Conservation (phyloP, 352 stramenopile genomes). For the Phytophthora foliorum region DNA sequence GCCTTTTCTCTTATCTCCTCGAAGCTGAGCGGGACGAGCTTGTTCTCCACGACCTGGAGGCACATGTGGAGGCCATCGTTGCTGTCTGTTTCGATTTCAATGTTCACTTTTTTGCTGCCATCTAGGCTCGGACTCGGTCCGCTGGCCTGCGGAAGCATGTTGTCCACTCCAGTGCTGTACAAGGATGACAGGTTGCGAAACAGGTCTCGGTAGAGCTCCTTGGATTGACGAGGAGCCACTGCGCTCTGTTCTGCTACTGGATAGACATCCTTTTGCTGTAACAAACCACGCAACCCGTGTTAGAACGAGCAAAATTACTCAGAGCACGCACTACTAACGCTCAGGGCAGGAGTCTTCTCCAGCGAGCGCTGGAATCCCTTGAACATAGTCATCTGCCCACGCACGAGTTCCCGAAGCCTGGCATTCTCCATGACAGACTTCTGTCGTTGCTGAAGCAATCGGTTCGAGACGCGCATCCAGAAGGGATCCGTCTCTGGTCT, state of each 20-base stretch:
- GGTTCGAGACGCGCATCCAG: constrained; percentile 55
- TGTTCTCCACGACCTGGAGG: constrained; percentile 57
- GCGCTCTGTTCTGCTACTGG: constrained; percentile 7
- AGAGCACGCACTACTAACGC: not conserved
- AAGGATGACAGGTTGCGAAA: constrained; percentile 46
- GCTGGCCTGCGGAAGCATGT: constrained; percentile 35
- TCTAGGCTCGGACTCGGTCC: constrained; percentile 22
- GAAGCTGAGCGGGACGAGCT: constrained; percentile 44
- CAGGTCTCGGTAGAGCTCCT: constrained; percentile 45
- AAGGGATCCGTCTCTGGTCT: constrained; percentile 43
- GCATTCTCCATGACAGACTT: constrained; percentile 53
- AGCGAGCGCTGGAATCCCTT: constrained; percentile 40
- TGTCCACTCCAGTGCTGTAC: constrained; percentile 32
- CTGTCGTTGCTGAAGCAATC: constrained; percentile 49
- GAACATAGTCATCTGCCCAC: constrained; percentile 35
- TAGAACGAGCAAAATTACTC: not conserved
- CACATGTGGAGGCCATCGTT: constrained; percentile 43
- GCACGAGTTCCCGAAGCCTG: constrained; percentile 52
- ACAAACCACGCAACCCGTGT: not conserved
- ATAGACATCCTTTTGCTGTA: constrained; percentile 35
- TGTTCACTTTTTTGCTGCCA: constrained; percentile 51
- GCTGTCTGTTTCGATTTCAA: constrained; percentile 53
- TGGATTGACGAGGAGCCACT: constrained; percentile 7
- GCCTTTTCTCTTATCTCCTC: constrained; percentile 37
- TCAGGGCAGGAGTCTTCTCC: constrained; percentile 24